Base-by-base conservation (phyloP, 2,329 filamentous ascomycete genomes). In the Arthrobotrys sphaeroides region DNA sequence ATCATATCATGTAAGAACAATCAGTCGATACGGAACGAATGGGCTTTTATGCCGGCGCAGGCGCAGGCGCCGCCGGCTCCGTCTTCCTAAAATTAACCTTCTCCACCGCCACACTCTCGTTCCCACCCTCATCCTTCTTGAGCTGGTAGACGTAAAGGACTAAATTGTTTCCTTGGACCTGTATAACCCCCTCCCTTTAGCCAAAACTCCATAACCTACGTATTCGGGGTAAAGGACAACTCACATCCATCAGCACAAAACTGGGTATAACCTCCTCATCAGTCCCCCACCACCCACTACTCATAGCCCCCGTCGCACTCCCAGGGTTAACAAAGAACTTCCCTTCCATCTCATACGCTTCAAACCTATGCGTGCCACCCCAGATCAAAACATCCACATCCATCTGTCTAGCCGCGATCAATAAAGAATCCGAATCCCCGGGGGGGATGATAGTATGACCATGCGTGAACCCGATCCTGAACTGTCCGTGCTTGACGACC, bases 251-350 rank as follows among this genome's bases (percentile, higher is more conserved):
- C 80, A 91, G 82, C 79, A 90, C 89, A 81, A 91, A 90, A 79
- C 88, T 90, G 6, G 89, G 89, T 22, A 84, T 85, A 2, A 87
- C 87, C 12, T 89, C 87, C 70, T 86, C 87, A 31, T 84, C 86
- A 45, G 86, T 85, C 1, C 84, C 81, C 84, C 86, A 88, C 84
- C 86, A 88, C 12, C 85, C 85, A 10, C 86, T 88, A 73, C 85
- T 88, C 82, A 89, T 86, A 1, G 89, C 89, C 0, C 89, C 89
- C 2, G 89, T 91, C 1, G 88, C 89, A 81, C 87, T 89, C 26
- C 89, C 89, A 0, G 89, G 89, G 79, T 90, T 91, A 61, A 91
- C 85, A 80, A 91, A 91, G 83, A 91, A 91, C 79, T 90, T 89
- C 40, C 89, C 89, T 81, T 91, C 89, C 84, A 90, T 85, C 83